phyloP scores from a whole-genome alignment of 441 rosid species.

The Eutrema salsugineum region DNA sequence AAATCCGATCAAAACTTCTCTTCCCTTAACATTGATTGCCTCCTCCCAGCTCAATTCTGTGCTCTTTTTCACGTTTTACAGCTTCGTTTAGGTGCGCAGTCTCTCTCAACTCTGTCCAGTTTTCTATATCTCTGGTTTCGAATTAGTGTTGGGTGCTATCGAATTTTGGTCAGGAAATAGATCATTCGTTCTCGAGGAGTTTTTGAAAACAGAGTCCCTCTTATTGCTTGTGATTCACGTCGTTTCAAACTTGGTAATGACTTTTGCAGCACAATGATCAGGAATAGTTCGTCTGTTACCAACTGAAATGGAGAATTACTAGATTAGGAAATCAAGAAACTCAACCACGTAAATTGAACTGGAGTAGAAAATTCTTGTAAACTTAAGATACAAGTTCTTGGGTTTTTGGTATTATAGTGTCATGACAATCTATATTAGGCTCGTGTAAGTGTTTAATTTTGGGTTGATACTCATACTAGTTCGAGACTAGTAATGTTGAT shows the following conservation, averaged over 20 bases:
- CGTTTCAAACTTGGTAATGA: background rate
- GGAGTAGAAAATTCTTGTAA: background rate
- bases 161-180: background rate
- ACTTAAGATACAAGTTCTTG: background rate
- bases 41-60: conserved; percentile 11
- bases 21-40: background rate
- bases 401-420: background rate
- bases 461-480: background rate
- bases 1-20: background rate
- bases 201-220: background rate
- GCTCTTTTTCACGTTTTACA: background rate
- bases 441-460: background rate
- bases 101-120: background rate
- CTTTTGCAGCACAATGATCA: background rate
- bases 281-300: background rate
- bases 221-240: background rate
- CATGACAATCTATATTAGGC: background rate
- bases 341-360: background rate
- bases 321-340: background rate
- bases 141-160: background rate
- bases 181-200: background rate
- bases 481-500: background rate
- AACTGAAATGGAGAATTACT: background rate
- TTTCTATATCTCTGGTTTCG: background rate
- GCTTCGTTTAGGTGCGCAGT: conserved; percentile 20